Evolutionary conservation across 805 yeast genomes (phyloP).

Genomic region (Kuraishia molischiana): DNA sequence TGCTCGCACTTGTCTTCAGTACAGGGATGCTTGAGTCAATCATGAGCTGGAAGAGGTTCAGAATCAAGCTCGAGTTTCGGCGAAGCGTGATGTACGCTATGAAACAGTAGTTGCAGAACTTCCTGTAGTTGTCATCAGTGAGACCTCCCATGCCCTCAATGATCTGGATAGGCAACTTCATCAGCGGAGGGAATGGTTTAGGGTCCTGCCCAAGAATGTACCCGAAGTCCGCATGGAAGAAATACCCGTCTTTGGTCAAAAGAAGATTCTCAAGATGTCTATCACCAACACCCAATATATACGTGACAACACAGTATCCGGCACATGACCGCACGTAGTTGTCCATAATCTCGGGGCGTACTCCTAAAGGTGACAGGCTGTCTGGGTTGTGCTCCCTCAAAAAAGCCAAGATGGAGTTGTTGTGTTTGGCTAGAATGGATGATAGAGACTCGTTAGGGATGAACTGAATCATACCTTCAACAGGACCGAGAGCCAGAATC

Average conservation of each 20-base stretch:
- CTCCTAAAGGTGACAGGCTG: constrained; percentile 30
- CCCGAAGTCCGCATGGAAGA: constrained; percentile 98
- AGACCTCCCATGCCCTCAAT: constrained; percentile 98
- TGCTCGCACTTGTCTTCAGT: constrained; percentile 31
- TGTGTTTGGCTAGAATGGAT: constrained; percentile 59
- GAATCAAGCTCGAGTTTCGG: constrained; percentile 79
- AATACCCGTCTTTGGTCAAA: constrained; percentile 68
- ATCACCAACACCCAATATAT: constrained; percentile 93
- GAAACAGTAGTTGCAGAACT: constrained; percentile 88
- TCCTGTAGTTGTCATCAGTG: constrained; percentile 71
- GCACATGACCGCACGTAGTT: constrained; percentile 93
- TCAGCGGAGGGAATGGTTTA: constrained; percentile 96
- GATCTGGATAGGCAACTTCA: constrained; percentile 94
- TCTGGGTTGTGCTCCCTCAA: constrained; percentile 60
- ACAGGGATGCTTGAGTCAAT: constrained; percentile 90
- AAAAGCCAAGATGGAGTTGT: constrained; percentile 64
- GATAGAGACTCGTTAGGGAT: constrained; percentile 90
- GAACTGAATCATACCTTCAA: constrained; percentile 89
- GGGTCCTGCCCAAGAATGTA: constrained; percentile 96
- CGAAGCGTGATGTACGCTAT: constrained; percentile 87
- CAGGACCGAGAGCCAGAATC: constrained; percentile 82
- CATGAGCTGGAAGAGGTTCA: constrained; percentile 90
- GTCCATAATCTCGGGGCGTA: constrained; percentile 70
- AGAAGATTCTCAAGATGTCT: constrained; percentile 88
- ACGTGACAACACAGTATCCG: constrained; percentile 95